These are phyloP conservation scores for Russula sp. DNA, from an alignment of 768 basidiomycete species.

Conservation along the genomic window DNA sequence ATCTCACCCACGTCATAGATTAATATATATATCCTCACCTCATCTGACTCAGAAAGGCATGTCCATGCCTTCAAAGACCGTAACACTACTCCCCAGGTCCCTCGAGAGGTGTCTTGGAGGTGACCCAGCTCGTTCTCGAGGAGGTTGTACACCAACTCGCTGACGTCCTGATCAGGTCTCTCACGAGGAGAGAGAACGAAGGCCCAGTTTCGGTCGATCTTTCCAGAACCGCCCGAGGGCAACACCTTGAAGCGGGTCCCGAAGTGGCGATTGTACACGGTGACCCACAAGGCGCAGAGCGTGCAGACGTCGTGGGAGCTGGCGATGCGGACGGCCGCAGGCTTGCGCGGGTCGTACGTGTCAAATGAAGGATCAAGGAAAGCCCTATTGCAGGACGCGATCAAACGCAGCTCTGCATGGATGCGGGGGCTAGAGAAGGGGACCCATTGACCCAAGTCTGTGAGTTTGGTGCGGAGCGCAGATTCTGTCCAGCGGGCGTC, in stretches of 20 bases:
- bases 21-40: background rate
- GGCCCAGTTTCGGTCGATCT: slow-evolving; percentile 18
- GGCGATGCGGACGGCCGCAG: slow-evolving; percentile 12
- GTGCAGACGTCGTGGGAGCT: slow-evolving; percentile 20
- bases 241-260: slow-evolving; percentile 18
- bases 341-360: slow-evolving; percentile 19
- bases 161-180: slow-evolving; percentile 17
- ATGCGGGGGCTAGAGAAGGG: slow-evolving; percentile 16
- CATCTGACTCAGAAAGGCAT: background rate
- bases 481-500: slow-evolving; percentile 19
- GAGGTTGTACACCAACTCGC: slow-evolving; percentile 16
- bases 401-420: slow-evolving; percentile 19
- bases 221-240: slow-evolving; percentile 17
- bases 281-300: slow-evolving; percentile 20
- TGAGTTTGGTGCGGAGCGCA: slow-evolving; percentile 6
- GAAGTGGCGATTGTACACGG: slow-evolving; percentile 19
- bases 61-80: slow-evolving; percentile 9
- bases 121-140: slow-evolving; percentile 14
- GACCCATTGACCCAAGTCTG: slow-evolving; percentile 8
- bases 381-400: slow-evolving; percentile 13
- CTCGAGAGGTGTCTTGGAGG: background rate
- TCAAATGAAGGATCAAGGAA: slow-evolving; percentile 17
- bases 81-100: background rate
- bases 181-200: slow-evolving; percentile 14
- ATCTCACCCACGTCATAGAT: background rate